phyloP scores from a whole-genome alignment of 495 filamentous ascomycete species.

The Evansstolkia leycettana region DNA sequence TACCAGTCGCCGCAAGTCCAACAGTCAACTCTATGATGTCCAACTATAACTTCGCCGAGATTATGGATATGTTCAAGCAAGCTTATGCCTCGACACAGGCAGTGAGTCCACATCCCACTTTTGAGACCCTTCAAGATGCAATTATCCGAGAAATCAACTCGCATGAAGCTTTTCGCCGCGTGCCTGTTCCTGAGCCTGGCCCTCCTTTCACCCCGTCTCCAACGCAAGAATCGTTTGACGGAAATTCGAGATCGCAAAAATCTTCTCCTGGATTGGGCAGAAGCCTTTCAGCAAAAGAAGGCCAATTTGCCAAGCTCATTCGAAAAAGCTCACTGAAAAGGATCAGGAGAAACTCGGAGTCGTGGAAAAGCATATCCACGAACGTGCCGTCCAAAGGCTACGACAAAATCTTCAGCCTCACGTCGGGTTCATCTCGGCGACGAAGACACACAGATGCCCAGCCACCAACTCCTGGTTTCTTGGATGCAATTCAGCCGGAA shows the following conservation, averaged over 20 bases:
- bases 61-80: constrained; percentile 33
- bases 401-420: constrained; percentile 10
- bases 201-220: constrained; percentile 26
- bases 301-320: constrained; percentile 19
- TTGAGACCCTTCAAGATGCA: constrained; percentile 33
- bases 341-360: constrained; percentile 19
- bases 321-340: constrained; percentile 22
- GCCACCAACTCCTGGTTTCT: constrained; percentile 19
- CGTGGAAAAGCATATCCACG: constrained; percentile 23
- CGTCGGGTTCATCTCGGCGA: constrained; percentile 10
- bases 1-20: constrained; percentile 15
- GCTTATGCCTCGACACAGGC: constrained; percentile 20
- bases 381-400: constrained; percentile 15
- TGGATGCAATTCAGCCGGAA: constrained; percentile 10
- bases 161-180: constrained; percentile 31
- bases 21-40: constrained; percentile 10
- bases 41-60: constrained; percentile 23
- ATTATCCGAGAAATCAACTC: constrained; percentile 38
- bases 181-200: constrained; percentile 23
- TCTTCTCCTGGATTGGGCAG: constrained; percentile 7
- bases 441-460: constrained; percentile 33
- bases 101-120: constrained; percentile 25
- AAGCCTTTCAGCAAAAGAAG: constrained; percentile 15
- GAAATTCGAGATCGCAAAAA: not conserved
- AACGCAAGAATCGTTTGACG: constrained; percentile 12